Percentiles rank a stretch among this genome's conserved stretches.
Evolutionary conservation across 352 stramenopile genomes (phyloP).

Genomic region (Phytopythium boreale): DNA sequence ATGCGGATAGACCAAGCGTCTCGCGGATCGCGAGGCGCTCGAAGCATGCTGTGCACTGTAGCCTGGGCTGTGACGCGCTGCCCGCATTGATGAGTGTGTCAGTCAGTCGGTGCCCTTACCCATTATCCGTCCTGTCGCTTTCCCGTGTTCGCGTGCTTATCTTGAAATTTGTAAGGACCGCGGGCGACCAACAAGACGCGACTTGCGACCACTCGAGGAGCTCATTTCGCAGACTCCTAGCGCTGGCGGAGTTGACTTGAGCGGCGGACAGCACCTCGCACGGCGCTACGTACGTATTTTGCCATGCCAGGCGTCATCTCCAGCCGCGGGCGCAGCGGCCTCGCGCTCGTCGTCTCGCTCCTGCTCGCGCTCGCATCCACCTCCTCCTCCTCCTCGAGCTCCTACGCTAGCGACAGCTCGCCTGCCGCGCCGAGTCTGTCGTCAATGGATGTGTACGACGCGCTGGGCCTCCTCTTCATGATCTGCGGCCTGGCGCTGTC

Average conservation of each 20-base stretch:
- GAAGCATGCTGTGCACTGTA: no score
- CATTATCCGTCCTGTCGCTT: not conserved
- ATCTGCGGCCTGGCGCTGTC: conserved; percentile 39
- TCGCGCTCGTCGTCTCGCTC: not conserved
- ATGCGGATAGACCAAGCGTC: no score
- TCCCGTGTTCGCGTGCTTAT: not conserved
- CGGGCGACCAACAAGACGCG: not conserved
- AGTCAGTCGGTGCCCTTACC: no score
- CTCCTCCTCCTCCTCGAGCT: no score
- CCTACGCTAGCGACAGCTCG: no score
- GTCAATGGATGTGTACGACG: conserved; percentile 41
- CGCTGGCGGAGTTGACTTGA: no score
- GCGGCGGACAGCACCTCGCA: no score
- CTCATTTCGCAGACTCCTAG: not conserved
- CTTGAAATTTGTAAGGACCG: conserved; percentile 1
- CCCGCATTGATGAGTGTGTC: not conserved
- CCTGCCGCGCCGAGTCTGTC: no score
- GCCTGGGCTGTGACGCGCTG: no score
- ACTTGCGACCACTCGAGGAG: not conserved
- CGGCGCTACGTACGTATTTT: no score
- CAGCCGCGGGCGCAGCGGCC: not conserved
- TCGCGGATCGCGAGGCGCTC: no score
- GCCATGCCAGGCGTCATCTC: not conserved
- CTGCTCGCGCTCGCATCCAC: not conserved
- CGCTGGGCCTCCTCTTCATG: conserved; percentile 50